Evolutionary conservation across 305 asterid genomes (phyloP), one percentile per base, ranked within the genome.

Genomic region (Rubia balearica): DNA sequence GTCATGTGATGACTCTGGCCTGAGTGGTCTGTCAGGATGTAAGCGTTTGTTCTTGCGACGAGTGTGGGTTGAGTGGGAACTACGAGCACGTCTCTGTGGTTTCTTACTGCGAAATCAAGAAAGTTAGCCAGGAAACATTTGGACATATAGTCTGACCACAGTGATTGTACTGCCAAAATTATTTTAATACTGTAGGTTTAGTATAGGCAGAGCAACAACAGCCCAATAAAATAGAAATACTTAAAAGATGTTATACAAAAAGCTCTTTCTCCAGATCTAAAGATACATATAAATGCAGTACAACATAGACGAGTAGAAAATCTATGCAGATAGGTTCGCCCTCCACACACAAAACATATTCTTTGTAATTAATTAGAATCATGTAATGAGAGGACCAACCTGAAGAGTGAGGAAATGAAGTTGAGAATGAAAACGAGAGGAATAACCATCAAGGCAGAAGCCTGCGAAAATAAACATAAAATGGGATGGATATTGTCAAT

Each of bases 11-110:
- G 33, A 53, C 68, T 62, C 59, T 56, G 51, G 24, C 5, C 46
- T 51, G 69, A 45, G 38, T 83, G 79, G 73, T 59, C 73, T 76
- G 60, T 73, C 79, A 62, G 74, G 40, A 71, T 84, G 81, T 7
- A 14, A 71, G 65, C 81, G 73, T 74, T 74, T 84, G 36, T 72
- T 71, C 74, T 76, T 75, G 61, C 78, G 82, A 60, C 81, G 84
- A 24, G 81, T 69, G 65, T 81, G 85, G 76, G 72, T 60, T 68
- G 77, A 74, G 61, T 65, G 79, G 70, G 80, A 75, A 67, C 61
- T 74, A 6, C 64, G 83, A 11, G 70, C 41, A n/a, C 42, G 85
- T 72, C 70, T 84, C 77, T 74, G 79, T 62, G 78, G 88, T 65
- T 74, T 80, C 73, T 71, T 74, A 27, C 86, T 79, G 84, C 71